phyloP scores from a whole-genome alignment of 2,329 filamentous ascomycete genomes.

The Westerdykella ornata region DNA sequence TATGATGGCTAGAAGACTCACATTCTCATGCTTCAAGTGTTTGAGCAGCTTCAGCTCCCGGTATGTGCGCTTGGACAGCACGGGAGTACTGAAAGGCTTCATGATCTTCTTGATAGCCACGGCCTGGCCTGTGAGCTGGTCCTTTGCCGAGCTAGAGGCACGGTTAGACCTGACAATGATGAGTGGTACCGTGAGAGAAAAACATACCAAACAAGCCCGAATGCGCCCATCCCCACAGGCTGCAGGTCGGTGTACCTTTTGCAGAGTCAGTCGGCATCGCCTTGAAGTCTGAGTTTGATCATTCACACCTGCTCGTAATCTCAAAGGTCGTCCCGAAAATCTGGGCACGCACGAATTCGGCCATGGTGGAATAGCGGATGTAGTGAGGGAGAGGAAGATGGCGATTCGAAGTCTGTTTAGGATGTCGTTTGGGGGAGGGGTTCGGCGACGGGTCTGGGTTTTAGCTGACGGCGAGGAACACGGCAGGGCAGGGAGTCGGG shows the following conservation, averaged over 20 bases:
- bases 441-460: background rate
- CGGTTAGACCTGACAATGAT: conserved; percentile 13
- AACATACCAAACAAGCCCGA: conserved; percentile 87
- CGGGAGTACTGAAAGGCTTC: conserved; percentile 99
- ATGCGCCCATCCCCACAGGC: conserved; percentile 97
- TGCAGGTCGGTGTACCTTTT: conserved; percentile 92
- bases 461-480: background rate
- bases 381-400: conserved; percentile 11
- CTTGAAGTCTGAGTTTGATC: conserved; percentile 19
- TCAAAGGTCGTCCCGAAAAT: conserved; percentile 99
- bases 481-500: background rate
- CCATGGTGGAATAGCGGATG: conserved; percentile 58
- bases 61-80: conserved; percentile 95
- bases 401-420: conserved; percentile 1
- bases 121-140: conserved; percentile 93
- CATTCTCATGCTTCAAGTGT: conserved; percentile 94
- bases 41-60: conserved; percentile 95
- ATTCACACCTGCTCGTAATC: conserved; percentile 85
- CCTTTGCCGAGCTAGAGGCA: conserved; percentile 73
- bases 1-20: conserved; percentile 39
- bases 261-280: conserved; percentile 17
- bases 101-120: conserved; percentile 99
- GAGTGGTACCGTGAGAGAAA: background rate
- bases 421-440: background rate
- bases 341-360: conserved; percentile 97